Conservation (phyloP, 495 filamentous ascomycete genomes). For the Penicillium lagena region DNA sequence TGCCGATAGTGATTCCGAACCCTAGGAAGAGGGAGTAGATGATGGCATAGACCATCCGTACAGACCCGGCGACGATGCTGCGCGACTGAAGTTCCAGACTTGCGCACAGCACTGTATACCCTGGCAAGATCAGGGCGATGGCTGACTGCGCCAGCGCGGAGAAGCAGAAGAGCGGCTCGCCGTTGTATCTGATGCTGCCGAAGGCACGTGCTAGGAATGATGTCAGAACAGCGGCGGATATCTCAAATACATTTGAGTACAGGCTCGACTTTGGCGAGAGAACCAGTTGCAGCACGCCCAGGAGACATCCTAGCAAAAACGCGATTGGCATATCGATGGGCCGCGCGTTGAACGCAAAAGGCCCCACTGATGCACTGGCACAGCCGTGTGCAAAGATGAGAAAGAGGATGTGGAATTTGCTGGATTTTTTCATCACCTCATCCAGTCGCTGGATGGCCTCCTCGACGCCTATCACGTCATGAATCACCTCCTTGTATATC, state of each 20-base stretch:
- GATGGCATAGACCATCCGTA: conserved; percentile 93
- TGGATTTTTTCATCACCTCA: conserved; percentile 53
- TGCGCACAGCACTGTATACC: conserved; percentile 77
- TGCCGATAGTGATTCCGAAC: conserved; percentile 95
- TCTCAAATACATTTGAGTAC: conserved; percentile 82
- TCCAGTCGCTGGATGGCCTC: conserved; percentile 70
- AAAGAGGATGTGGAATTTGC: conserved; percentile 62
- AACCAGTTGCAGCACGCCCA: conserved; percentile 77
- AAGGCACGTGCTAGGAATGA: conserved; percentile 88
- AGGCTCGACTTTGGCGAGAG: conserved; percentile 74
- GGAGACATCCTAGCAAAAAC: conserved; percentile 76
- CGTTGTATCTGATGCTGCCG: conserved; percentile 60
- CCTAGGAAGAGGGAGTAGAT: conserved; percentile 94
- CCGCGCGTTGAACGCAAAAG: conserved; percentile 85
- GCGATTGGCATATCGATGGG: conserved; percentile 83
- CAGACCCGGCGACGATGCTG: conserved; percentile 81
- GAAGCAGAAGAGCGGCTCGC: conserved; percentile 77
- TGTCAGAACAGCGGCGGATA: conserved; percentile 76
- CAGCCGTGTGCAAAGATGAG: conserved; percentile 79
- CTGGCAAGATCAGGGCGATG: conserved; percentile 88
- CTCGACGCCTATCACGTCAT: conserved; percentile 79
- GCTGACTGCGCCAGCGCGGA: conserved; percentile 84
- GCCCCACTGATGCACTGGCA: conserved; percentile 72
- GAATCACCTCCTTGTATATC: conserved; percentile 90
- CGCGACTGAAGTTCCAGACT: conserved; percentile 83